Conservation (phyloP, 2,329 filamentous ascomycete genomes). For the Ophiobolus disseminans region DNA sequence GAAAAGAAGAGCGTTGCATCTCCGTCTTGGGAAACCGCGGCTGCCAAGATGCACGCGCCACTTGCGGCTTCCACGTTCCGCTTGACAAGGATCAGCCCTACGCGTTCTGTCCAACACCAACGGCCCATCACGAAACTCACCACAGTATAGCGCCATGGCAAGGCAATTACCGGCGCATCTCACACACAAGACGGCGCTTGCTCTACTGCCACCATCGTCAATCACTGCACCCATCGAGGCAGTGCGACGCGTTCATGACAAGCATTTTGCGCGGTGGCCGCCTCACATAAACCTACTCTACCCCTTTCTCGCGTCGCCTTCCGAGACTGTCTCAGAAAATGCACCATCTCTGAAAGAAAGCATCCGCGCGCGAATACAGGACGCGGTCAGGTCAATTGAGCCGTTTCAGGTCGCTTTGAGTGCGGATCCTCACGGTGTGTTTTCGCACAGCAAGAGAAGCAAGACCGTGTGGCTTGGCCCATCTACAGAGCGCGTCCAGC, state of each 20-base stretch:
- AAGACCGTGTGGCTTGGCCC: conserved; percentile 37
- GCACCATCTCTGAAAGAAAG: conserved; percentile 20
- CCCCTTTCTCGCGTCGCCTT: conserved; percentile 34
- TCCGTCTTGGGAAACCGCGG: conserved; percentile 19
- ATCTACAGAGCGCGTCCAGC: conserved; percentile 14
- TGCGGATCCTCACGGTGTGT: conserved; percentile 26
- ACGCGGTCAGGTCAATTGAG: conserved; percentile 17
- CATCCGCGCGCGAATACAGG: conserved; percentile 30
- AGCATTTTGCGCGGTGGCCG: conserved; percentile 37
- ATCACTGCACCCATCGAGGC: conserved; percentile 35
- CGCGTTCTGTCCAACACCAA: background rate
- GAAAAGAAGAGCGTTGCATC: conserved; percentile 4
- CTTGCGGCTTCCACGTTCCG: conserved; percentile 19
- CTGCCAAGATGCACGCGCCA: conserved; percentile 25
- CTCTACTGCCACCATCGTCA: conserved; percentile 28
- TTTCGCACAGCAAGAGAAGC: conserved; percentile 25
- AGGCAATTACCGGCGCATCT: conserved; percentile 27
- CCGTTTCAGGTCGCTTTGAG: conserved; percentile 29
- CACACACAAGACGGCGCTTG: conserved; percentile 37
- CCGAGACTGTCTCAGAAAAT: conserved; percentile 13
- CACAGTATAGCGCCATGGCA: conserved; percentile 11
- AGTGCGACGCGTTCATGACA: conserved; percentile 33
- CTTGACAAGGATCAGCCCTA: conserved; percentile 5
- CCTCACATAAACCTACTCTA: conserved; percentile 43
- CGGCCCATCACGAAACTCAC: background rate